Evolutionary conservation across 2,329 filamentous ascomycete genomes (phyloP).

Genomic region (Onygena corvina): DNA sequence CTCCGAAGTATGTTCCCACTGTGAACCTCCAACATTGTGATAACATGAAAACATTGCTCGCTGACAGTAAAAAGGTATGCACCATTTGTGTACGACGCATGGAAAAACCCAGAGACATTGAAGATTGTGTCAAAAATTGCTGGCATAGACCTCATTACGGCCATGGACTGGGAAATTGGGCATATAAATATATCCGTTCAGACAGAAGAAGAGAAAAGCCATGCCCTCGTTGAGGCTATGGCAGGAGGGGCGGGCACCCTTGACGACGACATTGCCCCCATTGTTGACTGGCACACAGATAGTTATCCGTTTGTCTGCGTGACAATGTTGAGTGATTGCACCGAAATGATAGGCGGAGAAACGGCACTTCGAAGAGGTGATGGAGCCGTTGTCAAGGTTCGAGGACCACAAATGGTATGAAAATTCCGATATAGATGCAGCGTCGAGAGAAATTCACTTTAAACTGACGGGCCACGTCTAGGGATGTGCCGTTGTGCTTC

Average conservation of each 20-base stretch:
- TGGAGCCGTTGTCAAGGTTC: constrained; percentile 46
- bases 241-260: constrained; percentile 32
- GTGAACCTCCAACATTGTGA: not conserved
- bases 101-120: constrained; percentile 43
- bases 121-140: constrained; percentile 42
- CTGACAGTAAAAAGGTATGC: constrained; percentile 38
- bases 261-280: constrained; percentile 42
- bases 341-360: constrained; percentile 52
- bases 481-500: constrained; percentile 53
- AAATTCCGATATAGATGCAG: constrained; percentile 2
- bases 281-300: constrained; percentile 53
- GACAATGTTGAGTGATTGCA: constrained; percentile 54
- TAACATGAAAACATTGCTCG: constrained; percentile 10
- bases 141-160: constrained; percentile 44
- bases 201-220: constrained; percentile 36
- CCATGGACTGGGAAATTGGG: constrained; percentile 46
- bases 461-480: constrained; percentile 21
- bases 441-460: not conserved
- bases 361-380: constrained; percentile 46
- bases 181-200: constrained; percentile 45
- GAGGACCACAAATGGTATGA: constrained; percentile 48
- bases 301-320: constrained; percentile 59
- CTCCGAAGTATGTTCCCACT: constrained; percentile 39
- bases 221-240: constrained; percentile 32
- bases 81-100: constrained; percentile 53